Evolutionary conservation across 164 flowering plant species (phyloP), one percentile per base, ranked within the genome.

Genomic region (Berberis thunbergii): DNA sequence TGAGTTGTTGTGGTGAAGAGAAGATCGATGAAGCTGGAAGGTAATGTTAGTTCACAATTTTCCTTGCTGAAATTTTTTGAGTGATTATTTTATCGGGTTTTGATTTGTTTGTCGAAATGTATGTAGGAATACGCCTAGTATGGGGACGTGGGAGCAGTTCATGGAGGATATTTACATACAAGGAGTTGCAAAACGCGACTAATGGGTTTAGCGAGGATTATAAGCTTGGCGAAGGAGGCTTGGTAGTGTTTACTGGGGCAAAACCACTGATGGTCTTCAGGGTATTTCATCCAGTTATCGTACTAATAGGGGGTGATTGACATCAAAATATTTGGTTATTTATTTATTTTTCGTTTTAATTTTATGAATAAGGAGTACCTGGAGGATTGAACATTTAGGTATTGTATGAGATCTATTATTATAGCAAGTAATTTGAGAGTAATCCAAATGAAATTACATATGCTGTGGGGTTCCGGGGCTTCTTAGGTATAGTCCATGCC

Each of bases 151-250:
- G 26, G 26, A 67, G 61, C 55, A 49, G 40, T 49, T 43, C 83
- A 11, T 86, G 91, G 91, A 81, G 91, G 70, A 83, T 84, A 57
- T 88, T 84, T 62, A 75, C 87, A 0, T 84, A 81, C 76, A 86
- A 86, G 75, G 95, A 88, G 72, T 58, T 88, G 75, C 77, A 81
- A 60, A 45, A 73, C 0, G 95, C 95, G 1, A 88, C 91, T 2
- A 88, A 80, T 75, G 89, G 87, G 1, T 86, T 88, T 69, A 77
- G 77, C 60, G 85, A 84, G 43, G 86, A 88, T 26, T 75, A 81
- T 70, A 81, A 75, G 77, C 91, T 88, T 58, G 95, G 89, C n/a
- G 89, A 88, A 78, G 95, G 91, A 48, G 91, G 95, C 7, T 88
- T 72, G 95, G 95, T 10, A 84, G 95, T 75, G 95, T 86, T 4